Percentiles rank a stretch among this genome's conserved stretches.
phyloP scores from a whole-genome alignment of 2,329 filamentous ascomycete species.

The Ceratocystis colombiana region DNA sequence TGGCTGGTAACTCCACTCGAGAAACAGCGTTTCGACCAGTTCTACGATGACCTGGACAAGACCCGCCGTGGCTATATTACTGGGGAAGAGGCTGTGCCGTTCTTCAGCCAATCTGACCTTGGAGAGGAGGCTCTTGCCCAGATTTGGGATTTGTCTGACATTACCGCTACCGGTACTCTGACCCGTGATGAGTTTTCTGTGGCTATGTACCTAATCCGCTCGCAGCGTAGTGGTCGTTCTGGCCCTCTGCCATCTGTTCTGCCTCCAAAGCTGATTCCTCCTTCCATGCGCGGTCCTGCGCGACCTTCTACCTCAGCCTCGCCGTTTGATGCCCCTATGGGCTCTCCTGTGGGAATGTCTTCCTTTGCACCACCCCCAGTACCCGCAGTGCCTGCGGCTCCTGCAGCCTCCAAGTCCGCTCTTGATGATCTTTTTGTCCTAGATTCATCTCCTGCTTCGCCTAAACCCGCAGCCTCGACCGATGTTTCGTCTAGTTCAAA shows the following conservation, averaged over 20 bases:
- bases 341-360: conserved; percentile 30
- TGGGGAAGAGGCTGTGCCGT: conserved; percentile 86
- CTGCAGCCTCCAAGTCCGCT: conserved; percentile 60
- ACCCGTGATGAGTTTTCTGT: conserved; percentile 89
- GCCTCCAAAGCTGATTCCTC: conserved; percentile 72
- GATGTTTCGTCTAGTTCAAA: conserved; percentile 60
- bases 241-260: conserved; percentile 61
- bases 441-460: conserved; percentile 45
- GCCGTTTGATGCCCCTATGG: conserved; percentile 42
- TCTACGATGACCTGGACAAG: conserved; percentile 78
- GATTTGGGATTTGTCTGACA: conserved; percentile 95
- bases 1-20: conserved; percentile 79
- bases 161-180: conserved; percentile 78
- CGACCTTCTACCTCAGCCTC: conserved; percentile 42
- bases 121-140: conserved; percentile 82
- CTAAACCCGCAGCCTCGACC: conserved; percentile 47
- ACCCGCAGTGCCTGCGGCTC: conserved; percentile 32
- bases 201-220: conserved; percentile 91
- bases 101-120: conserved; percentile 85
- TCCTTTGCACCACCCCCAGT: conserved; percentile 33
- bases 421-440: conserved; percentile 90
- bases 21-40: conserved; percentile 76
- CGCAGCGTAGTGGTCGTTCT: conserved; percentile 67
- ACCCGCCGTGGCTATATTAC: conserved; percentile 71
- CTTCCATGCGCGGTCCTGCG: conserved; percentile 62